Percentiles rank a stretch among this genome's conserved stretches.
phyloP scores from a whole-genome alignment of 345 rosid genomes.

The Rhizophora apiculata region DNA sequence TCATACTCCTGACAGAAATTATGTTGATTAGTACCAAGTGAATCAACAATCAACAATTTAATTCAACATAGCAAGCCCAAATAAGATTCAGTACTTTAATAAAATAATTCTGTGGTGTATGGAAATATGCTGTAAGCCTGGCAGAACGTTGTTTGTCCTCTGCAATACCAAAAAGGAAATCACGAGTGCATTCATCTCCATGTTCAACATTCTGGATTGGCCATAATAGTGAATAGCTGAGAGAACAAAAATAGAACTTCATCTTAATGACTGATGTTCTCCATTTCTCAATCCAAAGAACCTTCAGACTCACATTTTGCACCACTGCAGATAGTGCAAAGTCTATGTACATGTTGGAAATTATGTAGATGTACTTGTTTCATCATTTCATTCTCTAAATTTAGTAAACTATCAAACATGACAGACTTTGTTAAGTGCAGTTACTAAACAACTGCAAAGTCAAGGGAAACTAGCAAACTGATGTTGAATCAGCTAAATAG shows the following conservation, averaged over 20 bases:
- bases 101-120: conserved; percentile 75
- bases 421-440: not conserved
- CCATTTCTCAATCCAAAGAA: not conserved
- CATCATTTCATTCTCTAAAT: not conserved
- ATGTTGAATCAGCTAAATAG: conserved; percentile 10
- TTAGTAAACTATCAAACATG: not conserved
- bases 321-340: not conserved
- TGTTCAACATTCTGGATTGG: conserved; percentile 50
- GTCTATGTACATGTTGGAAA: not conserved
- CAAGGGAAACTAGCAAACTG: not conserved
- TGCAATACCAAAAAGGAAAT: conserved; percentile 81
- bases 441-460: not conserved
- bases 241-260: not conserved
- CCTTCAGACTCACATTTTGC: not conserved
- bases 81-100: conserved; percentile 44
- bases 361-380: not conserved
- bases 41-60: conserved; percentile 2
- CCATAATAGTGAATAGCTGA: conserved; percentile 88
- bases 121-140: conserved; percentile 90
- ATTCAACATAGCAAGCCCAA: conserved; percentile 10
- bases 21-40: conserved; percentile 13
- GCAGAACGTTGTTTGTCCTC: conserved; percentile 93
- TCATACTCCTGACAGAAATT: conserved; percentile 56
- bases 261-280: not conserved
- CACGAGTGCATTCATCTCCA: conserved; percentile 84